These are phyloP conservation scores for Eucommia ulmoides DNA, from an alignment of 257 asterid species.

Conservation along the genomic window DNA sequence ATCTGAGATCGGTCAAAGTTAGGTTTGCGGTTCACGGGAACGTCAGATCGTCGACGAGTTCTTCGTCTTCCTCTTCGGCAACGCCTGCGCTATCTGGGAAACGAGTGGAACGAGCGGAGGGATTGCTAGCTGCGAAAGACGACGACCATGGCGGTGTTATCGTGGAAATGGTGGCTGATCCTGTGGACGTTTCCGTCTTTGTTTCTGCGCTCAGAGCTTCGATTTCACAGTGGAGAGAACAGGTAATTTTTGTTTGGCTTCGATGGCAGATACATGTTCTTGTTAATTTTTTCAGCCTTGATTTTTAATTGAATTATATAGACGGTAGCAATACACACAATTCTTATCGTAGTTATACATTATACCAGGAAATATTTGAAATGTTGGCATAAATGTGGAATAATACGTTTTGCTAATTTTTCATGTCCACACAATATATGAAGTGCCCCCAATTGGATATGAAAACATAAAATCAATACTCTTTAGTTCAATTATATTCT, in stretches of 20 bases:
- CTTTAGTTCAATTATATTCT: too few relatives aligned
- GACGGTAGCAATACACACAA: too few relatives aligned
- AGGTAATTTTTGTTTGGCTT: constrained; percentile 22
- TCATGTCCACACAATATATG: too few relatives aligned
- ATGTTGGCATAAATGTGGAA: too few relatives aligned
- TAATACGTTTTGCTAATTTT: too few relatives aligned
- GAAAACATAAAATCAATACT: too few relatives aligned
- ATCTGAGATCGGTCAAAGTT: constrained; percentile 9
- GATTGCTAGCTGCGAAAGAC: constrained; percentile 38
- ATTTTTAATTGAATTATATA: too few relatives aligned
- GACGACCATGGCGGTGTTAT: constrained; percentile 72
- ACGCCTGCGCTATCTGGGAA: constrained; percentile 20
- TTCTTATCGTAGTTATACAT: too few relatives aligned
- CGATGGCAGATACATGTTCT: too few relatives aligned
- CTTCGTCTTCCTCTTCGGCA: constrained; percentile 39
- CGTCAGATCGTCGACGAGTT: constrained; percentile 33
- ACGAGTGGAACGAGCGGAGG: constrained; percentile 32
- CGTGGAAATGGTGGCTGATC: constrained; percentile 64
- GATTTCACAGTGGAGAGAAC: constrained; percentile 59
- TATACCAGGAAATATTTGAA: too few relatives aligned
- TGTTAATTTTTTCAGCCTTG: too few relatives aligned
- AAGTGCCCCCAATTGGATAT: too few relatives aligned
- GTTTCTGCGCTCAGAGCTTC: constrained; percentile 60
- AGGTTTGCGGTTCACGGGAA: constrained; percentile 18
- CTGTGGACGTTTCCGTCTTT: constrained; percentile 48